Conservation (phyloP, 2,329 filamentous ascomycete genomes). For the Cladosporium austrohemisphaericum region DNA sequence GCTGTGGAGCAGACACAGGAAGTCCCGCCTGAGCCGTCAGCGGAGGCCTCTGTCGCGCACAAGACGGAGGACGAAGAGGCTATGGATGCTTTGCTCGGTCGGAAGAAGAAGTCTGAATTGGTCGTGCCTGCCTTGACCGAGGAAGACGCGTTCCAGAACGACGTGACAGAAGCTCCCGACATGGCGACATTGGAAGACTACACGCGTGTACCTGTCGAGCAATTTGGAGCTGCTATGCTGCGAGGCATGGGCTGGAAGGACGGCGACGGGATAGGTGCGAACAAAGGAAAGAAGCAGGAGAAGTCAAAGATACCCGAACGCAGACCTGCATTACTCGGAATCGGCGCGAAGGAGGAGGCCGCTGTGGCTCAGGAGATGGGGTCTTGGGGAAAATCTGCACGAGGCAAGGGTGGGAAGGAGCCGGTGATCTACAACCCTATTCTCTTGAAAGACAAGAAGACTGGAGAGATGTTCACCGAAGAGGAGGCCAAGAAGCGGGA, state of each 20-base stretch:
- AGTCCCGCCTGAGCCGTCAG: slow-evolving; percentile 8
- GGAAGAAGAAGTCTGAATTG: slow-evolving; percentile 31
- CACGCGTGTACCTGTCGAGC: slow-evolving; percentile 82
- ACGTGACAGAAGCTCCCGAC: slow-evolving; percentile 69
- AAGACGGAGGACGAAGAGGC: slow-evolving; percentile 57
- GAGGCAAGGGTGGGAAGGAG: slow-evolving; percentile 51
- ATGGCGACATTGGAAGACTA: slow-evolving; percentile 78
- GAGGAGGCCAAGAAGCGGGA: slow-evolving; percentile 52
- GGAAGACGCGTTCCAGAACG: slow-evolving; percentile 41
- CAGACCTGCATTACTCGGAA: slow-evolving; percentile 76
- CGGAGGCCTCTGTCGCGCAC: slow-evolving; percentile 17
- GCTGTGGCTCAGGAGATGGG: slow-evolving; percentile 67
- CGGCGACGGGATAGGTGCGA: slow-evolving; percentile 55
- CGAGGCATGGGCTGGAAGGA: slow-evolving; percentile 95
- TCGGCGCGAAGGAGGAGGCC: slow-evolving; percentile 77
- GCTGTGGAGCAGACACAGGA: slow-evolving; percentile 20
- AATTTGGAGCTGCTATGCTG: slow-evolving; percentile 86
- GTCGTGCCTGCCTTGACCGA: slow-evolving; percentile 40
- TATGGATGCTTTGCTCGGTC: slow-evolving; percentile 44
- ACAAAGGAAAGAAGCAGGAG: slow-evolving; percentile 37
- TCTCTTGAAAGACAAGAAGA: slow-evolving; percentile 57
- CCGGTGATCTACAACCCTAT: slow-evolving; percentile 61
- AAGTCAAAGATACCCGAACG: slow-evolving; percentile 65
- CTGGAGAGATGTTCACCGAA: slow-evolving; percentile 60
- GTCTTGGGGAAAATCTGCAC: slow-evolving; percentile 67